Conservation (phyloP, 768 basidiomycete species). For the Mycena leptocephala region DNA sequence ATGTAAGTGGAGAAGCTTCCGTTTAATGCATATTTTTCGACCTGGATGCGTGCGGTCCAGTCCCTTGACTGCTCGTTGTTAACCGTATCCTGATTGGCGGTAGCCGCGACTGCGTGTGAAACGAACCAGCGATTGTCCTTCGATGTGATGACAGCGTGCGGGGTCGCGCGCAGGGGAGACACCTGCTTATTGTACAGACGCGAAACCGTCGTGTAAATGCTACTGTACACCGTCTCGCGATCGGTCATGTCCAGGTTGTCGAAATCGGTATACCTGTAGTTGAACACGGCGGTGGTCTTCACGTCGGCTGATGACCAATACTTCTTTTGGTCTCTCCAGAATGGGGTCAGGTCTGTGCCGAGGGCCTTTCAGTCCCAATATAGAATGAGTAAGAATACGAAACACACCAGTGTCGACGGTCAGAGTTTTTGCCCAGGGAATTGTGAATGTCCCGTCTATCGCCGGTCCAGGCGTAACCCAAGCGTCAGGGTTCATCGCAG, state of each 20-base stretch:
- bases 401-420: constrained; percentile 48
- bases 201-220: constrained; percentile 54
- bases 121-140: background rate
- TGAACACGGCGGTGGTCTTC: constrained; percentile 49
- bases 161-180: background rate
- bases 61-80: constrained; percentile 39
- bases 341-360: constrained; percentile 61
- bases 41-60: constrained; percentile 60
- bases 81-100: background rate
- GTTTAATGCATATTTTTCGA: constrained; percentile 60
- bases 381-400: background rate
- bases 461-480: constrained; percentile 53
- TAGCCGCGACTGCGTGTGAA: background rate
- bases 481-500: constrained; percentile 58
- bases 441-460: constrained; percentile 49
- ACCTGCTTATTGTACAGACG: constrained; percentile 49
- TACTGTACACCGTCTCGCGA: constrained; percentile 42
- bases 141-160: background rate
- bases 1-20: constrained; percentile 50
- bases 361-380: background rate
- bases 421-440: constrained; percentile 38
- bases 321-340: constrained; percentile 55
- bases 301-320: constrained; percentile 59
- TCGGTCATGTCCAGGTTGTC: constrained; percentile 53
- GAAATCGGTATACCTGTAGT: constrained; percentile 70